Percentiles rank a stretch among this genome's conserved stretches.
These are phyloP conservation scores for Calonectria leucothoes DNA, from an alignment of 2,329 filamentous ascomycete species.

Conservation along the genomic window DNA sequence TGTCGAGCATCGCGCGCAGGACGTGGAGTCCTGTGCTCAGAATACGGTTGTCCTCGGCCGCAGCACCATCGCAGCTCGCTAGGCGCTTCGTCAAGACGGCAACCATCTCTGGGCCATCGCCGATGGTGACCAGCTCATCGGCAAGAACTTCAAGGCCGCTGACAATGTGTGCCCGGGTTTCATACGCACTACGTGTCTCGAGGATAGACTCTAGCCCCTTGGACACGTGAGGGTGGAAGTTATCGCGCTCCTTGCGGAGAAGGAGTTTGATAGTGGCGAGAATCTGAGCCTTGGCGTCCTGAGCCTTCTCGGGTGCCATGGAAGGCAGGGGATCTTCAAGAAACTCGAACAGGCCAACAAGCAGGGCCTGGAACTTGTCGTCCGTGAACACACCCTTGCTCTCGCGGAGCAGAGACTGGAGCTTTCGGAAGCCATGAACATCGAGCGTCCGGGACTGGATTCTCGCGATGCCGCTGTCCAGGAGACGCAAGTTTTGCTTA, in stretches of 20 bases:
- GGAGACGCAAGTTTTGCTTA: constrained; percentile 69
- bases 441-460: constrained; percentile 80
- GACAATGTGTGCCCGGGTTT: constrained; percentile 77
- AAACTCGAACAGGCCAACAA: constrained; percentile 77
- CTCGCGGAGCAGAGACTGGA: constrained; percentile 80
- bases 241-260: constrained; percentile 73
- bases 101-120: constrained; percentile 71
- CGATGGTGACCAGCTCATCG: constrained; percentile 76
- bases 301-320: constrained; percentile 71
- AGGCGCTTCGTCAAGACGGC: constrained; percentile 65
- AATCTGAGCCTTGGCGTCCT: constrained; percentile 80
- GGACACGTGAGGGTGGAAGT: constrained; percentile 75
- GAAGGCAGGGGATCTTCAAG: constrained; percentile 71
- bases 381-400: constrained; percentile 72
- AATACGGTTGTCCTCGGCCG: constrained; percentile 60
- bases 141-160: constrained; percentile 79
- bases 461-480: constrained; percentile 80
- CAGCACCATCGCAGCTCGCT: constrained; percentile 53
- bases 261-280: constrained; percentile 80
- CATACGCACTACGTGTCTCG: constrained; percentile 72
- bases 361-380: constrained; percentile 75
- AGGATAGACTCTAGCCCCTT: constrained; percentile 76
- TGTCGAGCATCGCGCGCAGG: constrained; percentile 69
- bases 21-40: constrained; percentile 74
- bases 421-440: constrained; percentile 82